A percentile compares a stretch with the other conserved stretches of the same genome.
These are phyloP conservation scores for Pueraria montana DNA, from an alignment of 306 rosid genomes.

Conservation along the genomic window DNA sequence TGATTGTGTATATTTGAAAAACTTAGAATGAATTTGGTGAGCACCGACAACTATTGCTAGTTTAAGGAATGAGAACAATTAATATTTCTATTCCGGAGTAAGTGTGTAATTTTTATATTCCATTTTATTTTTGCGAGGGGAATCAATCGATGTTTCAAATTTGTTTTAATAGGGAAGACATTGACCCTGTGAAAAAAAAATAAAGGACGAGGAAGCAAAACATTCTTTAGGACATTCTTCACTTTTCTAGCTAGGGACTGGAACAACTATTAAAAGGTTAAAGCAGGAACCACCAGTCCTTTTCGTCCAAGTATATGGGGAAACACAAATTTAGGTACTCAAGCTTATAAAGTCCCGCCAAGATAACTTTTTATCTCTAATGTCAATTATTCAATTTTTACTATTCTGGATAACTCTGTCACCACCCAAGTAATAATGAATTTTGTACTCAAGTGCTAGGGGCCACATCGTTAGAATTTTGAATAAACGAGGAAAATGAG, in stretches of 20 bases:
- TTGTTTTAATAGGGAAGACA: conserved; percentile 43
- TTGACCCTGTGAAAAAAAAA: conserved; percentile 36
- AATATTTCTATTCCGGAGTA: conserved; percentile 37
- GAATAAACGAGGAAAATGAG: not conserved
- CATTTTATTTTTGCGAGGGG: not conserved
- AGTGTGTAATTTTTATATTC: conserved; percentile 6
- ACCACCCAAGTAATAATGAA: not conserved
- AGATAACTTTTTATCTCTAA: not conserved
- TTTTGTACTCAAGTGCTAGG: not conserved
- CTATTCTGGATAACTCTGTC: not conserved
- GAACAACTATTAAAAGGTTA: conserved; percentile 15
- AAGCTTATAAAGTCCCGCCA: conserved; percentile 13
- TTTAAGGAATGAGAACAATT: conserved; percentile 46
- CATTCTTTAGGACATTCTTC: conserved; percentile 55
- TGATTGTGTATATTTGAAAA: conserved; percentile 42
- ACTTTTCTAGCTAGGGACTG: conserved; percentile 25
- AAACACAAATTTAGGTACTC: not conserved
- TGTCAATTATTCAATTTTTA: not conserved
- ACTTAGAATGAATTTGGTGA: conserved; percentile 43
- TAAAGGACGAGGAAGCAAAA: conserved; percentile 30
- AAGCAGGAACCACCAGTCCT: conserved; percentile 1
- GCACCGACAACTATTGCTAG: conserved; percentile 76
- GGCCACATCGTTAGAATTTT: not conserved
- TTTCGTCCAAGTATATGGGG: not conserved
- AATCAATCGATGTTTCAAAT: conserved; percentile 27